Evolutionary conservation across 371 early-diverging fungal species (phyloP), one percentile per base, ranked within the genome.

Genomic region (Phascolomyces articulosus): DNA sequence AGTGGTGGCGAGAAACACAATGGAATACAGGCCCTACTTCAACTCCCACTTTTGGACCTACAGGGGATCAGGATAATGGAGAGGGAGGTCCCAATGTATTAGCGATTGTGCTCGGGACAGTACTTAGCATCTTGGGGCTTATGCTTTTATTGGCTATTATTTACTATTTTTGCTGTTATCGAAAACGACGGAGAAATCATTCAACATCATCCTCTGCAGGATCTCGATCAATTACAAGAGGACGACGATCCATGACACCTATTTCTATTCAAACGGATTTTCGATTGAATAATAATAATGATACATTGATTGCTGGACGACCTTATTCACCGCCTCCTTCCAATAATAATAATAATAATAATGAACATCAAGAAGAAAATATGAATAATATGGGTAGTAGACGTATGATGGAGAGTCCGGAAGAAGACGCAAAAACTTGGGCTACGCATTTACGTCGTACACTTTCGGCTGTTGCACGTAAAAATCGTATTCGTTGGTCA

Each of bases 81-180:
- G 28, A 20, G 4, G 31, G 16, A 15, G 28, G 29, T 16, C 9
- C 23, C 18, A 24, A 49, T 11, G 26, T 18, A 27, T 16, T 60
- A 11, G 59, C 66, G 9, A 60, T 65, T 29, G 53, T 65, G 21
- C 41, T 65, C 28, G 66, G 66, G 2, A 60, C 59, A 13, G 59
- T 65, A 20, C 60, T 65, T 8, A 60, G 66, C 7, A 16, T 28
- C 1, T 26, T 64, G 4, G 64, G 31, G 2, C 48, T 64, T 7
- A 21, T 65, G 0, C 24, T 27, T 3, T 15, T 59, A 3, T 18
- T 55, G 9, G 26, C 29, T 3, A 18, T 24, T 27, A 23, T 28
- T 27, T 64, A 26, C 40, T 64, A 29, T 34, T 49, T 28, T 24
- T 64, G 51, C 38, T 29, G 29, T 28, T 23, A 41, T 47, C 40